A percentile compares a stretch with the other conserved stretches of the same genome.
These are phyloP conservation scores for Cutaneotrichosporon daszewskae DNA, from an alignment of 1,284 basidiomycete species.

Conservation along the genomic window DNA sequence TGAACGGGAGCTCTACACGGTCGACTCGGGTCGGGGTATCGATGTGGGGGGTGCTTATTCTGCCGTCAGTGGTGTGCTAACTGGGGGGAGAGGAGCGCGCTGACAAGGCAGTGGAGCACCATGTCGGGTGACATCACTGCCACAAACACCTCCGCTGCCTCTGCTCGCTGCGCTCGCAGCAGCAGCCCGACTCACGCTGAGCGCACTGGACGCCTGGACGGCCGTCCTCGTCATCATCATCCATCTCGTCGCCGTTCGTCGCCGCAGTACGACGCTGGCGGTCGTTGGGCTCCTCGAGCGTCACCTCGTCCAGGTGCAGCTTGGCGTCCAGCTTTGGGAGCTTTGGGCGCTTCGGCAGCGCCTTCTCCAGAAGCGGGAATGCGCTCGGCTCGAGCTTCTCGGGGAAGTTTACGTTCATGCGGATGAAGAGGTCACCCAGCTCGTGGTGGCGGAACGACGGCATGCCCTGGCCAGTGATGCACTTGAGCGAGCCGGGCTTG, in stretches of 20 bases:
- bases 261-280: constrained; percentile 57
- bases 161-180: background rate
- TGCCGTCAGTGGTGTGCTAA: constrained; percentile 1
- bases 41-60: constrained; percentile 3
- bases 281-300: constrained; percentile 74
- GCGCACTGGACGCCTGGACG: constrained; percentile 51
- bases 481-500: constrained; percentile 88
- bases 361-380: constrained; percentile 74
- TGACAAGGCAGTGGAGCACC: background rate
- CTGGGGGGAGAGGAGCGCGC: background rate
- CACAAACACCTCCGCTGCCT: background rate
- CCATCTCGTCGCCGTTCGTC: constrained; percentile 65
- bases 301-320: constrained; percentile 75
- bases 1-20: constrained; percentile 13
- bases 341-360: constrained; percentile 72
- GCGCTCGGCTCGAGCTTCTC: constrained; percentile 65
- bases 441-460: constrained; percentile 97
- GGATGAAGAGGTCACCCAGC: constrained; percentile 87
- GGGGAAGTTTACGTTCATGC: constrained; percentile 84
- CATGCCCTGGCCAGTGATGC: constrained; percentile 94
- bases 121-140: background rate
- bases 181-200: constrained; percentile 42
- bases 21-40: constrained; percentile 11
- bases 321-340: constrained; percentile 64
- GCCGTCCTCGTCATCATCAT: constrained; percentile 64